Percentiles rank a stretch among this genome's conserved stretches.
These are phyloP conservation scores for Pyricularia pennisetigena DNA, from an alignment of 2,329 filamentous ascomycete genomes.

Conservation along the genomic window DNA sequence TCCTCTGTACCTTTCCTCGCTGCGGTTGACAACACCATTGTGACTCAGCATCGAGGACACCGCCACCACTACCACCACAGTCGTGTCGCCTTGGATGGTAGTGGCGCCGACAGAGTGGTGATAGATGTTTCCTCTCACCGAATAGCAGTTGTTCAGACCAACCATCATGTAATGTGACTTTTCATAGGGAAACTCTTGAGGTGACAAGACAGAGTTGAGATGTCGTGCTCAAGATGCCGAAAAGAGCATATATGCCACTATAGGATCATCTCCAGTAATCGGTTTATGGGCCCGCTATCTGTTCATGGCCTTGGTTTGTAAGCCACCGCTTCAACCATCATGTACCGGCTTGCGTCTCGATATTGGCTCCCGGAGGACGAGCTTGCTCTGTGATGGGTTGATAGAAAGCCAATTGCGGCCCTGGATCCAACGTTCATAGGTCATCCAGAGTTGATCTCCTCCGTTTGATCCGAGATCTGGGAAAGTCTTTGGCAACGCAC, in stretches of 20 bases:
- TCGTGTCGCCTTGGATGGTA: too few species aligned
- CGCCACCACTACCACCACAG: too few species aligned
- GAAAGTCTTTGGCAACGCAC: neutral
- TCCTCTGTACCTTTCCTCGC: neutral
- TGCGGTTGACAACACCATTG: too few species aligned
- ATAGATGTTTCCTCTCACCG: too few species aligned
- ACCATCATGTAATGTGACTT: too few species aligned
- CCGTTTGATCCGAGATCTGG: neutral
- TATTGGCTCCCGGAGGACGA: neutral
- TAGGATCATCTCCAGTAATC: neutral
- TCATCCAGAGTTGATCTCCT: neutral
- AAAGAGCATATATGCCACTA: too few species aligned
- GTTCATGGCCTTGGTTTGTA: neutral
- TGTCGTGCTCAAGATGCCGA: too few species aligned
- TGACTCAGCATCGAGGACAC: too few species aligned
- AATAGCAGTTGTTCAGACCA: too few species aligned
- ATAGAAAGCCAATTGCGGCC: neutral
- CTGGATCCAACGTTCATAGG: neutral
- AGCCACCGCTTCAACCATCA: neutral
- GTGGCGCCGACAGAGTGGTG: too few species aligned
- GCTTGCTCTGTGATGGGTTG: neutral
- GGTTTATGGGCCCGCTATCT: neutral
- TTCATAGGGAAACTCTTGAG: too few species aligned
- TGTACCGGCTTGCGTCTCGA: neutral
- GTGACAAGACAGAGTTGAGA: too few species aligned